Conservation (phyloP, 2,329 filamentous ascomycete species). For the Trichoderma arundinaceum region DNA sequence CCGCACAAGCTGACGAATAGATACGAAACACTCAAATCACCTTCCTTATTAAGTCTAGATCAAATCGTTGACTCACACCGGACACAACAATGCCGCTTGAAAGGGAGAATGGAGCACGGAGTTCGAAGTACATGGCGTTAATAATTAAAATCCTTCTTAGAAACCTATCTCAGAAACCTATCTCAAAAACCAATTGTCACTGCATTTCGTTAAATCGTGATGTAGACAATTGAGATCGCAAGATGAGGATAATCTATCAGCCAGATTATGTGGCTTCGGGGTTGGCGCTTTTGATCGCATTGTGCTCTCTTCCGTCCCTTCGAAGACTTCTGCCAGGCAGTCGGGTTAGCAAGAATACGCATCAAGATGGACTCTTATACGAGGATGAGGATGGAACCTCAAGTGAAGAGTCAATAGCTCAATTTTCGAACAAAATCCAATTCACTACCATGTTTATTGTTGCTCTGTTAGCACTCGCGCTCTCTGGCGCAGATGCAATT, state of each 20-base stretch:
- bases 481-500: conserved; percentile 15
- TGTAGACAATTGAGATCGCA: background rate
- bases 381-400: conserved; percentile 19
- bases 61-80: conserved; percentile 18
- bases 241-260: background rate
- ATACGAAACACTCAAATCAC: conserved; percentile 12
- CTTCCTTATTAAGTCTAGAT: conserved; percentile 24
- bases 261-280: conserved; percentile 6
- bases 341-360: conserved; percentile 1
- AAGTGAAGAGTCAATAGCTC: conserved; percentile 21
- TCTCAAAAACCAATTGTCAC: background rate
- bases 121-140: background rate
- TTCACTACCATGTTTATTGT: conserved; percentile 6
- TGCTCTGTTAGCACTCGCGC: background rate
- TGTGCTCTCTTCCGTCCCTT: conserved; percentile 12
- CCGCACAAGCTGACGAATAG: conserved; percentile 2
- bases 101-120: too few species aligned
- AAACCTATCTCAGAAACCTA: too few species aligned
- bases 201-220: background rate
- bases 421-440: conserved; percentile 17
- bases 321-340: background rate
- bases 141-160: background rate
- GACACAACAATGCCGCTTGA: background rate
- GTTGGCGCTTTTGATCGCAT: background rate
- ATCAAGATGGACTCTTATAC: conserved; percentile 13